Evolutionary conservation across 179 eudicot species (phyloP).

Genomic region (Kewa caespitosa): DNA sequence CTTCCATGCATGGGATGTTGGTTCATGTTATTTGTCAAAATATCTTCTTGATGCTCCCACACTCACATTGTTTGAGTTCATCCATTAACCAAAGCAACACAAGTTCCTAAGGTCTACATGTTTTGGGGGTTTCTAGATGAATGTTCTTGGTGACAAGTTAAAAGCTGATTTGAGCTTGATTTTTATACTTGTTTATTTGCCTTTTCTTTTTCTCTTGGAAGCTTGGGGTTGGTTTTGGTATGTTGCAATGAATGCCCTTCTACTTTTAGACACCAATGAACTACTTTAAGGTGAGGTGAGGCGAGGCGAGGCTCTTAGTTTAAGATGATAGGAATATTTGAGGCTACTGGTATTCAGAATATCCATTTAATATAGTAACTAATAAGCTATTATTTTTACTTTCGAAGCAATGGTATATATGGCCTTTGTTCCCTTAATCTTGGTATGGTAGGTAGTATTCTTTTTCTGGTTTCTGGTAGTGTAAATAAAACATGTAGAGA

Average conservation of each 20-base stretch:
- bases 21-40: neutral
- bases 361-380: too few species aligned
- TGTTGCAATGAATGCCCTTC: neutral
- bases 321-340: neutral
- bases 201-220: neutral
- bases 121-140: slow-evolving; percentile 22
- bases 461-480: too few species aligned
- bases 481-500: too few species aligned
- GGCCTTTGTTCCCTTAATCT: too few species aligned
- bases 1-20: slow-evolving; percentile 2
- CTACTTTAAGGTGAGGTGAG: neutral
- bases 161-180: neutral
- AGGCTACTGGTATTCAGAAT: too few species aligned
- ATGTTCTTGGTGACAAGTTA: slow-evolving; percentile 16
- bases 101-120: slow-evolving; percentile 19
- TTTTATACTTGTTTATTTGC: neutral
- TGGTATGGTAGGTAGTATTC: too few species aligned
- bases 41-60: slow-evolving; percentile 22
- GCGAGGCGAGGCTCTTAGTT: neutral
- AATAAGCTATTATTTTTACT: too few species aligned
- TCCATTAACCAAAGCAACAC: slow-evolving; percentile 9
- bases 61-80: slow-evolving; percentile 1
- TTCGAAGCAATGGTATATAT: too few species aligned
- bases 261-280: neutral
- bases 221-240: neutral